phyloP scores from a whole-genome alignment of 768 basidiomycete species.

The Xerocomellus chrysenteron region DNA sequence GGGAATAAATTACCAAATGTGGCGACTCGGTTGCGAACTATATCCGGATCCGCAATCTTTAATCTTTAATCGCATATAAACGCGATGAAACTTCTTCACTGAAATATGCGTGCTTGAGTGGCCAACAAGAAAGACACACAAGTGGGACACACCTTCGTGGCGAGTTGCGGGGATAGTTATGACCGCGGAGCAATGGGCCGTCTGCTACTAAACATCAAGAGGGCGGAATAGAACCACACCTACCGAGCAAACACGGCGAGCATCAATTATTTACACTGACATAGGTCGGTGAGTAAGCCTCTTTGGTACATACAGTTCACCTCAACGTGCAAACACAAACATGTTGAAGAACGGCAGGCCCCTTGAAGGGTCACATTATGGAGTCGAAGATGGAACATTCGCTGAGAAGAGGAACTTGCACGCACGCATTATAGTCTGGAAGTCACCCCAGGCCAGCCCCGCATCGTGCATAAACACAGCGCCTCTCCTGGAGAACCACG shows the following conservation, averaged over 20 bases:
- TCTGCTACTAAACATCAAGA: neutral
- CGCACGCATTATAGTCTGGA: no score
- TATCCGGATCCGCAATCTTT: no score
- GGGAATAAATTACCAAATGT: slow-evolving; percentile 1
- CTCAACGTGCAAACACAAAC: neutral
- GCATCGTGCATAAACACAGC: slow-evolving; percentile 1
- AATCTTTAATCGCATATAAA: neutral
- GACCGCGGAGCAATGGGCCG: no score
- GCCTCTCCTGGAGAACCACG: slow-evolving; percentile 15
- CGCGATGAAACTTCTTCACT: neutral
- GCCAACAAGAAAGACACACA: neutral
- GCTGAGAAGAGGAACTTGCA: neutral
- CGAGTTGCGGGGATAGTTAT: neutral
- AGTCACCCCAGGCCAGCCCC: no score
- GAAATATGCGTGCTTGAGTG: neutral
- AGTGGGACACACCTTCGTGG: no score
- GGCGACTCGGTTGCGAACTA: neutral
- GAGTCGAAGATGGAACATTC: neutral
- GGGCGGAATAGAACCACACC: neutral
- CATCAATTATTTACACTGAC: neutral
- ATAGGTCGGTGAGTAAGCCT: neutral
- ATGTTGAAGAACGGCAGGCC: no score
- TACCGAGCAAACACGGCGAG: neutral
- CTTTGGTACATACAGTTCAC: neutral
- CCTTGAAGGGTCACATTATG: neutral